Evolutionary conservation across 345 rosid genomes (phyloP), one percentile per base, ranked within the genome.

Genomic region (Camelina hispida): DNA sequence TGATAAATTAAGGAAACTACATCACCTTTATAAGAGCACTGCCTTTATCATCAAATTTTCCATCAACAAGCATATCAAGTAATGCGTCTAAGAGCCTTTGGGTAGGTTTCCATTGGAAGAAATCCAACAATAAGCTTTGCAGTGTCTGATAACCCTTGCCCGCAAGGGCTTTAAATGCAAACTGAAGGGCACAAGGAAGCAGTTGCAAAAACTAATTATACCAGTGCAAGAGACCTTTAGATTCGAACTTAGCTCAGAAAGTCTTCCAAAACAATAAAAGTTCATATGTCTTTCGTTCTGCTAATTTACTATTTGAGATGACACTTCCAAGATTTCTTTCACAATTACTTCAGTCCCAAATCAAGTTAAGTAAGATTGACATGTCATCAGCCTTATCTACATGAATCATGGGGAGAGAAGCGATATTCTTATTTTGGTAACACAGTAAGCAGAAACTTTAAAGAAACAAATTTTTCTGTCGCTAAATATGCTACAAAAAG

Each of bases 21-120:
- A 63, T 79, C 62, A 91, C 98, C 97, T 91, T 85, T 78, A 93
- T 81, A 53, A 83, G 86, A 66, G 84, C 87, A 74, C 77, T 86
- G 76, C 85, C 82, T 52, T 85, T 85, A 59, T 83, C 61, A 76
- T 91, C 97, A 82, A 91, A 93, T 68, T 77, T 88, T 38, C 98
- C 97, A 84, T 94, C 98, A 70, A 91, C 98, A 75, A 94, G 97
- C 98, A 94, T 94, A 81, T 91, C 97, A 78, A 94, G 96, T 51
- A 94, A 88, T 67, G 96, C 88, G 76, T 81, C 85, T 64, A 91
- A 73, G 81, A 94, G 95, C 68, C 80, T 85, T 84, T 87, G 91
- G 77, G 88, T 85, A 55, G 96, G 98, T 79, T 62, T 74, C 88
- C 90, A 87, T 58, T 87, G 91, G 79, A 88, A 94, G 68, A 89